phyloP scores from a whole-genome alignment of 1,139 yeast genomes.

The Cylindricascospora bacillispora region DNA sequence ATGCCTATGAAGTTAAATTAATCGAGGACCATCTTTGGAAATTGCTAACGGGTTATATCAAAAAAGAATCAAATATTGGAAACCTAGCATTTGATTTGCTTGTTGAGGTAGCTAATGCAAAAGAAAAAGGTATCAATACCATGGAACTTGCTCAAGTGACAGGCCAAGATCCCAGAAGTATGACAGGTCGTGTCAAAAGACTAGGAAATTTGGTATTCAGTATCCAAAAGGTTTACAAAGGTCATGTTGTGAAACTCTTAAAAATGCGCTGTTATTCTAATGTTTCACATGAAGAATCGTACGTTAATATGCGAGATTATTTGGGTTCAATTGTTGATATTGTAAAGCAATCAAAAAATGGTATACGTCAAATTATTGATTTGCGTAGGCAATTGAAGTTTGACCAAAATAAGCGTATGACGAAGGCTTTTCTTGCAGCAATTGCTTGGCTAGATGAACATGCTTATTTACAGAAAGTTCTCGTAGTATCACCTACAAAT shows the following conservation, averaged over 20 bases:
- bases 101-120: slow-evolving; percentile 40
- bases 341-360: slow-evolving; percentile 53
- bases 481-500: slow-evolving; percentile 40
- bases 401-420: slow-evolving; percentile 32
- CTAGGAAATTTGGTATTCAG: slow-evolving; percentile 38
- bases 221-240: slow-evolving; percentile 30
- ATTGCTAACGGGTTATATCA: slow-evolving; percentile 31
- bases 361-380: slow-evolving; percentile 54
- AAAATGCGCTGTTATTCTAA: slow-evolving; percentile 34
- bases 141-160: slow-evolving; percentile 42
- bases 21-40: slow-evolving; percentile 18
- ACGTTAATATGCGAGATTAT: slow-evolving; percentile 29
- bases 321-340: slow-evolving; percentile 38
- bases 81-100: slow-evolving; percentile 32
- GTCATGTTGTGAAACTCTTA: slow-evolving; percentile 40
- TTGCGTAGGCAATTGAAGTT: slow-evolving; percentile 49
- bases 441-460: slow-evolving; percentile 37
- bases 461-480: slow-evolving; percentile 46
- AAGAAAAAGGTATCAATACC: slow-evolving; percentile 44
- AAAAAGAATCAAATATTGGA: slow-evolving; percentile 32
- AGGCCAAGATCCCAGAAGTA: slow-evolving; percentile 60
- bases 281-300: slow-evolving; percentile 8
- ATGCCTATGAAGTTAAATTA: background rate
- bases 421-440: slow-evolving; percentile 40
- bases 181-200: slow-evolving; percentile 47